Conservation (phyloP, 768 basidiomycete genomes). For the Tylopilus cervinicoccineus region DNA sequence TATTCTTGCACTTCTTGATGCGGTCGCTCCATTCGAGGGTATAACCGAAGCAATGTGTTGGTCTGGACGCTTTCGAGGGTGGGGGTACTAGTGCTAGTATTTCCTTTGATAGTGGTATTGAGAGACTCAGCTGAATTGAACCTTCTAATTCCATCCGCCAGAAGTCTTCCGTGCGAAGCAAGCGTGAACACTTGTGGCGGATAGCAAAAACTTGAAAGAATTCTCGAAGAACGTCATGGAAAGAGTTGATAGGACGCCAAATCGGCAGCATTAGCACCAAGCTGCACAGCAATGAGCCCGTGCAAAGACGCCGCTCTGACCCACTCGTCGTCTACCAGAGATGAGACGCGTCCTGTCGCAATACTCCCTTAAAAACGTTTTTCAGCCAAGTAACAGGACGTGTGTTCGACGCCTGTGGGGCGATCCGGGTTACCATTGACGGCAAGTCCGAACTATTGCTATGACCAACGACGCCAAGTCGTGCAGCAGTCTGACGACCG, state of each 20-base stretch:
- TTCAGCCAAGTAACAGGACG: slow-evolving; percentile 12
- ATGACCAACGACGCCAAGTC: slow-evolving; percentile 11
- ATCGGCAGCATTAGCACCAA: slow-evolving; percentile 7
- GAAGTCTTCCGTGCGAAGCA: slow-evolving; percentile 4
- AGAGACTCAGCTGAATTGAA: slow-evolving; percentile 1
- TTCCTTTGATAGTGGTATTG: neutral
- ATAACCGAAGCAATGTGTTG: slow-evolving; percentile 8
- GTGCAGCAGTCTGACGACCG: slow-evolving; percentile 16
- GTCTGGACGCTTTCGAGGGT: slow-evolving; percentile 3
- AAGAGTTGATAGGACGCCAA: slow-evolving; percentile 7
- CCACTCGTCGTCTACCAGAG: slow-evolving; percentile 11
- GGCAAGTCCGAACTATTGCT: slow-evolving; percentile 10
- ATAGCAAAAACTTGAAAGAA: slow-evolving; percentile 3
- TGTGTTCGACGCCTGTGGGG: slow-evolving; percentile 9
- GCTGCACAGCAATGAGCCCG: slow-evolving; percentile 18
- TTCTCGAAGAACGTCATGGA: slow-evolving; percentile 10
- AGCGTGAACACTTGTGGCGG: slow-evolving; percentile 3
- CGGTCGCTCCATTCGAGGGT: slow-evolving; percentile 2
- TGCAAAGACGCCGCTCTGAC: slow-evolving; percentile 14
- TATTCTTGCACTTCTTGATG: slow-evolving; percentile 11
- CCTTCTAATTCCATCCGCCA: slow-evolving; percentile 15
- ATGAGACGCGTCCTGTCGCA: slow-evolving; percentile 4
- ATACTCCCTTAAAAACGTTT: slow-evolving; percentile 19
- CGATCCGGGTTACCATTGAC: slow-evolving; percentile 16
- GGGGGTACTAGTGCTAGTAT: slow-evolving; percentile 1